Conservation (phyloP, 2,329 filamentous ascomycete genomes). For the Phialophora tarda region DNA sequence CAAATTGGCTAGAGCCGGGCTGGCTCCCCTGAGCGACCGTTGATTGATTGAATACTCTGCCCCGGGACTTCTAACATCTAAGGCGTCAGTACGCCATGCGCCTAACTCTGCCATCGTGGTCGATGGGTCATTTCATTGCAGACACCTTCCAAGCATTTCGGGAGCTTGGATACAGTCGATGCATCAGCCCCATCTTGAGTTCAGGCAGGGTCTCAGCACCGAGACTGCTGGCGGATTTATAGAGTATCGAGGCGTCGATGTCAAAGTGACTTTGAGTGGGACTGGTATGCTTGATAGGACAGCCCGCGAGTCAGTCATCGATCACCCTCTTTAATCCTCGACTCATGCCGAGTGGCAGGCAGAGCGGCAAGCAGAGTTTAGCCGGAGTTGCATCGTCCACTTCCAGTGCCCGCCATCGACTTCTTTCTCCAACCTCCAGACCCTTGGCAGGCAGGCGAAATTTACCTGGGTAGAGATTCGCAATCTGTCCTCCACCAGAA, state of each 20-base stretch:
- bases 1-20: too few species aligned
- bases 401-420: slow-evolving; percentile 3
- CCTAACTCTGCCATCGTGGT: too few species aligned
- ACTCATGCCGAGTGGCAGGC: background rate
- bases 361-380: background rate
- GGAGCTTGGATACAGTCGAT: too few species aligned
- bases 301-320: background rate
- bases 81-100: too few species aligned
- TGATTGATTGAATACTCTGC: too few species aligned
- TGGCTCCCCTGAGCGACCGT: too few species aligned
- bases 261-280: background rate
- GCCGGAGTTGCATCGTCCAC: background rate
- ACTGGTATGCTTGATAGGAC: too few species aligned
- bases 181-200: too few species aligned
- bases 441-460: slow-evolving; percentile 6
- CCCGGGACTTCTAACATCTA: too few species aligned
- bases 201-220: background rate
- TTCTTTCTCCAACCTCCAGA: slow-evolving; percentile 12
- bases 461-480: slow-evolving; percentile 4
- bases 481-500: slow-evolving; percentile 7
- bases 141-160: too few species aligned
- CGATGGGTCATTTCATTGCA: too few species aligned
- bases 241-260: background rate
- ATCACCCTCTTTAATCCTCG: background rate
- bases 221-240: background rate